Base-by-base conservation (phyloP, 1,284 basidiomycete genomes). In the Rhodofomes roseus region DNA sequence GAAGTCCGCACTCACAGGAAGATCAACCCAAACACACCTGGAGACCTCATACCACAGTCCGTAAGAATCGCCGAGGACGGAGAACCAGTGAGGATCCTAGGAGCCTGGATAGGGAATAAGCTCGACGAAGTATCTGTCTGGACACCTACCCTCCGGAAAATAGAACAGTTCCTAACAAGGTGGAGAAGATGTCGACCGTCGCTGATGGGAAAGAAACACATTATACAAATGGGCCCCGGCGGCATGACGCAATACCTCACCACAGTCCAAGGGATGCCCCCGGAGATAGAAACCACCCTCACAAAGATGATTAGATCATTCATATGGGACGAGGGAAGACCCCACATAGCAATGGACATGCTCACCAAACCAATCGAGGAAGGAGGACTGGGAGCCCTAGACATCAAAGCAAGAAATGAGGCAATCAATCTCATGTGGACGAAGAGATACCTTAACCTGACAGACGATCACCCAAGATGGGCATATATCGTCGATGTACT, bases 91-190 rank as follows among this genome's bases (percentile, higher is more conserved):
- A 40, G 73, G 1, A 63, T 64, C 2, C 65, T 76, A 0, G 73
- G 75, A 0, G 68, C 68, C 0, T 72, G 66, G 60, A 44, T 72
- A 0, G 71, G 74, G 0, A 71, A 76, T 52, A 25, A 58, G 0
- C 25, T 60, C 0, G 25, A 65, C 18, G 23, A 61, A 0, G 40
- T 27, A 0, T 51, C 48, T 0, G 62, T 62, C 1, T 76, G 73
- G 74, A 44, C 46, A 4, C 12, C 53, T 0, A 60, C 68, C 1
- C 1, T 71, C 0, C 61, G 69, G 31, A 34, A 34, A 11, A 11
- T 34, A 4, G 11, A 11, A 11, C 11, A 4, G 3, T 43, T 34
- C 31, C 31, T 34, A 4, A 11, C 4, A 11, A 4, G 31, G 11
- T 34, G 31, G 31, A 11, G 31, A 34, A 4, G 31, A 4, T 34